Conservation (phyloP, 768 basidiomycete species). For the Pleurotus ostreatus region DNA sequence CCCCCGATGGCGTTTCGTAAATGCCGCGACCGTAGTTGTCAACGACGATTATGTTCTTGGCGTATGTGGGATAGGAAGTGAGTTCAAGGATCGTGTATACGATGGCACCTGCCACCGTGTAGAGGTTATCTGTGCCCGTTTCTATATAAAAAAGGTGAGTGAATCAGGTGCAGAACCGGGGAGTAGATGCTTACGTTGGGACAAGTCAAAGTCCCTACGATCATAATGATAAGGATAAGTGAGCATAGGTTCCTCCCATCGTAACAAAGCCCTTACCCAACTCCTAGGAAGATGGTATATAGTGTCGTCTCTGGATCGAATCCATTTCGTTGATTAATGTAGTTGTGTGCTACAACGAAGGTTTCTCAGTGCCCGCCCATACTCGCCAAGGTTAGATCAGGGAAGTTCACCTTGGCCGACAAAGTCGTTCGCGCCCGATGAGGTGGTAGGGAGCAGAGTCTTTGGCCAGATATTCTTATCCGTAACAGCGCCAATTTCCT, state of each 20-base stretch:
- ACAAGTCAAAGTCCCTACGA: slow-evolving; percentile 35
- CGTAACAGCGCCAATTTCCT: slow-evolving; percentile 25
- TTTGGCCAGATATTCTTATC: slow-evolving; percentile 21
- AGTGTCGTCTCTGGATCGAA: slow-evolving; percentile 40
- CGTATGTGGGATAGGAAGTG: slow-evolving; percentile 40
- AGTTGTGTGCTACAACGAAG: slow-evolving; percentile 15
- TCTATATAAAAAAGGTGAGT: slow-evolving; percentile 20
- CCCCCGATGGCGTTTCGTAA: slow-evolving; percentile 29
- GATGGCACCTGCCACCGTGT: slow-evolving; percentile 33
- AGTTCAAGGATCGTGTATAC: slow-evolving; percentile 34
- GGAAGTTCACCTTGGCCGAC: slow-evolving; percentile 20
- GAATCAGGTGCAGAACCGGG: slow-evolving; percentile 14
- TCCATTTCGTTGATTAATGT: slow-evolving; percentile 14
- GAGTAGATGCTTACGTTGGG: slow-evolving; percentile 23
- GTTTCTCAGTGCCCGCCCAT: background rate
- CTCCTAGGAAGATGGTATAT: slow-evolving; percentile 51
- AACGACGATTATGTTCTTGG: slow-evolving; percentile 44
- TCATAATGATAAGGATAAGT: background rate
- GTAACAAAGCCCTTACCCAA: slow-evolving; percentile 32
- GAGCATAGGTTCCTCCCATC: background rate
- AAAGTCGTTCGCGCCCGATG: slow-evolving; percentile 16
- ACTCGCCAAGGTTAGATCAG: background rate
- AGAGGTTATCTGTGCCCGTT: slow-evolving; percentile 21
- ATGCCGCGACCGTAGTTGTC: slow-evolving; percentile 48
- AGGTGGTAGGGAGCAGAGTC: background rate